These are phyloP conservation scores for Blastobotrys persicus DNA, from an alignment of 1,139 yeast species.

Conservation along the genomic window DNA sequence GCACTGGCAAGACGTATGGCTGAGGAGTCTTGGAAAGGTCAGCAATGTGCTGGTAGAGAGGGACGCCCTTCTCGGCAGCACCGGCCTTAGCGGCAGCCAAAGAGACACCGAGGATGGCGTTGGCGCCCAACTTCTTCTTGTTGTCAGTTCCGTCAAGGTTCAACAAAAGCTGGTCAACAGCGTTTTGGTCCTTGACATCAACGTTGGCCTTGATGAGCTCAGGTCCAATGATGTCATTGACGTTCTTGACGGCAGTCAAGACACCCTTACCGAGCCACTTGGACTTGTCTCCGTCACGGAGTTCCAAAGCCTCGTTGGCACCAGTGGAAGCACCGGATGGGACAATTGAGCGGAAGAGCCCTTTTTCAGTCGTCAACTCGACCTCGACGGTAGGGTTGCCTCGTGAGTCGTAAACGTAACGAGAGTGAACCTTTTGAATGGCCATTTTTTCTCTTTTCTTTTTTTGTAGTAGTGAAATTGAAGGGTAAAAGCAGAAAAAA, in stretches of 20 bases:
- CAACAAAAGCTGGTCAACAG: constrained; percentile 74
- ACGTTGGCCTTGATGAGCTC: constrained; percentile 72
- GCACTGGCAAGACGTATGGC: constrained; percentile 88
- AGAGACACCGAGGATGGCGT: constrained; percentile 93
- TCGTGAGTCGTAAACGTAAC: constrained; percentile 96
- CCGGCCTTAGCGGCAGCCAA: constrained; percentile 92
- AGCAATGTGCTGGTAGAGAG: constrained; percentile 82
- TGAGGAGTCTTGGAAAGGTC: constrained; percentile 62
- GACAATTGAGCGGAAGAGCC: constrained; percentile 87
- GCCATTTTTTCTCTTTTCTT: constrained; percentile 42
- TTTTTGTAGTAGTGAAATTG: background rate
- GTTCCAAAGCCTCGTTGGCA: constrained; percentile 90
- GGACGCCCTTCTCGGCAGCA: constrained; percentile 85
- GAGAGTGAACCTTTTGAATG: constrained; percentile 71
- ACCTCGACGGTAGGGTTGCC: constrained; percentile 97
- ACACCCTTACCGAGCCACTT: constrained; percentile 98
- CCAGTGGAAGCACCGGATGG: constrained; percentile 98
- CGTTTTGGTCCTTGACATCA: constrained; percentile 74
- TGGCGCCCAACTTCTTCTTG: constrained; percentile 93
- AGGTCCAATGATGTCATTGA: constrained; percentile 85
- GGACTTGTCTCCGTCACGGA: constrained; percentile 91
- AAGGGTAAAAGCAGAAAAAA: constrained; percentile 2
- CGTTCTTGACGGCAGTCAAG: constrained; percentile 85
- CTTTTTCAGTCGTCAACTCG: constrained; percentile 80
- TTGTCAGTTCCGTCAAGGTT: constrained; percentile 88